Base-by-base conservation (phyloP, 345 rosid genomes). In the Fremontodendron californicum region DNA sequence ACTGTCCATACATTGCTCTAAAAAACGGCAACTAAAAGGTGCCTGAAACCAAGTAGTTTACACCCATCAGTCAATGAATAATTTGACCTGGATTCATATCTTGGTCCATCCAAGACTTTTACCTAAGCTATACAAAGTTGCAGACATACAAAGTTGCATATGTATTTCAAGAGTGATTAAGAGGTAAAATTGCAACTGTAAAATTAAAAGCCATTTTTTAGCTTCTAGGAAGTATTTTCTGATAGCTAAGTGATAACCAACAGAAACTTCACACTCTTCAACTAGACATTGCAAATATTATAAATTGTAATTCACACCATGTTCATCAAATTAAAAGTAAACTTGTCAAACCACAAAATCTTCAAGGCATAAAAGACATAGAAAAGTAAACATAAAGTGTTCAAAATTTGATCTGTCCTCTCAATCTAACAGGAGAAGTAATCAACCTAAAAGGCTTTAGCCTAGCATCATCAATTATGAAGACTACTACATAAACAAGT, bases 401-500 rank as follows among this genome's bases (percentile, higher is more conserved):
- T 71, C 43, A 71, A 31, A 71, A 31, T 19, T 35, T 49, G 10
- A 49, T 29, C 16, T 18, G 42, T 11, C 15, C 42, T 45, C 35
- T 70, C 60, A 31, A 71, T 49, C 60, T 29, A 16, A 31, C 0
- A 45, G 0, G 40, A 1, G 8, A 49, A 49, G 75, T 52, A 49
- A 33, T 51, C 27, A 71, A 51, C 5, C 60, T 31, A 49, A n/a
- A 19, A 10, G 25, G 65, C 12, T 31, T 35, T 10, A 49, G 2
- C 78, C 23, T 15, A 25, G 42, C 54, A 75, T 11, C 46, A 60
- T 9, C 43, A 46, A 19, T 31, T 16, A 31, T n/a, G n/a, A 42
- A 54, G 77, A 46, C 68, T 29, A 45, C 46, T 86, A 85, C 93
- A 85, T 78, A 65, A 91, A 89, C 83, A 89, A 79, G 89, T 91